These are phyloP conservation scores for Leccinum pachyderme DNA, from an alignment of 1,284 basidiomycete genomes.

Conservation along the genomic window DNA sequence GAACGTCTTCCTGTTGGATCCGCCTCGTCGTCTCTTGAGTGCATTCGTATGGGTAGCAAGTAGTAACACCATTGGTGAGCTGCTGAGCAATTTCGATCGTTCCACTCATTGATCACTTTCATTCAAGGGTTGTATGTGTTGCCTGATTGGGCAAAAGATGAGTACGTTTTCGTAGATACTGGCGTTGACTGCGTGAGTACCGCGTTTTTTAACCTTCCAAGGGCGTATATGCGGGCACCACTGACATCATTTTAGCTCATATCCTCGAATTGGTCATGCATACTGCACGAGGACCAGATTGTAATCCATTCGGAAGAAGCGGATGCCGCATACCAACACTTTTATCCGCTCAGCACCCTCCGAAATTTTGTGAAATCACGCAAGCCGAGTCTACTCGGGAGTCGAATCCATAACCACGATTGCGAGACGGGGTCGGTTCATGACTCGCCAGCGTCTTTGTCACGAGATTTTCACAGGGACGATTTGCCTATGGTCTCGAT, in stretches of 20 bases:
- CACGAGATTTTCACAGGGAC: slow-evolving; percentile 15
- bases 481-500: slow-evolving; percentile 28
- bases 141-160: slow-evolving; percentile 61
- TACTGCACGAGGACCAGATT: slow-evolving; percentile 56
- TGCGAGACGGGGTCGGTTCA: slow-evolving; percentile 1
- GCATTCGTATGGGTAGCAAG: slow-evolving; percentile 63
- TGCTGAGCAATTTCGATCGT: neutral
- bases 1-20: slow-evolving; percentile 75
- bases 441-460: neutral
- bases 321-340: slow-evolving; percentile 33
- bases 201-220: slow-evolving; percentile 3
- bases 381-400: slow-evolving; percentile 22
- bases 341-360: slow-evolving; percentile 32
- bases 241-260: slow-evolving; percentile 40
- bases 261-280: slow-evolving; percentile 74
- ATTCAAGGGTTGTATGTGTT: slow-evolving; percentile 59
- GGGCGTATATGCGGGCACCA: neutral
- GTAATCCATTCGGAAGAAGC: slow-evolving; percentile 64
- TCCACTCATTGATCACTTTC: slow-evolving; percentile 36
- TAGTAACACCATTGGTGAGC: slow-evolving; percentile 34
- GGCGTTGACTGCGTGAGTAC: slow-evolving; percentile 65
- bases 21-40: slow-evolving; percentile 55
- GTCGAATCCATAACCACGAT: slow-evolving; percentile 9
- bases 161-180: slow-evolving; percentile 70
- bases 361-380: slow-evolving; percentile 24